Percentiles rank a stretch among this genome's conserved stretches.
These are phyloP conservation scores for Rhodocollybia butyracea DNA, from an alignment of 768 basidiomycete species.

Conservation along the genomic window DNA sequence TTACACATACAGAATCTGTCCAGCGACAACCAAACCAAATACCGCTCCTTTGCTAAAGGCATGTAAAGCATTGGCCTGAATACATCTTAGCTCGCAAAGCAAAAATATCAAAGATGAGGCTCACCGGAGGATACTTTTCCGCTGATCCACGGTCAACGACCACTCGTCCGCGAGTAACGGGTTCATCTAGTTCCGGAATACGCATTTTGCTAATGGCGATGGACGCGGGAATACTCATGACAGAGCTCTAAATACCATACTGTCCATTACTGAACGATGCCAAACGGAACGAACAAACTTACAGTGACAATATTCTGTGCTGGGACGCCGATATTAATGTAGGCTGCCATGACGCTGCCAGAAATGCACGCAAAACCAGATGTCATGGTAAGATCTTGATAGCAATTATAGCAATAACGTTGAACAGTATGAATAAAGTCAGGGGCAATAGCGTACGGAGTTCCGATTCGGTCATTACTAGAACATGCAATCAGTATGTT, in stretches of 20 bases:
- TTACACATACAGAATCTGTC: background rate
- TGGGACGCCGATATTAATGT: slow-evolving; percentile 76
- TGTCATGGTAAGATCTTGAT: slow-evolving; percentile 80
- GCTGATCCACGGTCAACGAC: slow-evolving; percentile 65
- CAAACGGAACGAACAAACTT: too few relatives aligned
- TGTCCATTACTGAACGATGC: too few relatives aligned
- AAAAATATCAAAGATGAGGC: slow-evolving; percentile 14
- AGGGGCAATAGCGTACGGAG: slow-evolving; percentile 5
- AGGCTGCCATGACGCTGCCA: slow-evolving; percentile 84
- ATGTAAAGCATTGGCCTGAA: slow-evolving; percentile 74
- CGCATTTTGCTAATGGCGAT: slow-evolving; percentile 91
- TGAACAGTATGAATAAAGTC: background rate
- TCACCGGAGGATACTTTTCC: slow-evolving; percentile 49
- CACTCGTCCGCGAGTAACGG: slow-evolving; percentile 79
- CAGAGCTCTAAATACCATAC: too few relatives aligned
- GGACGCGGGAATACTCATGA: slow-evolving; percentile 95
- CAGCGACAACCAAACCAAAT: slow-evolving; percentile 71
- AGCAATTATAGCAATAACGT: too few relatives aligned
- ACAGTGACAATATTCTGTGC: slow-evolving; percentile 77
- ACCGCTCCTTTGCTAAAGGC: slow-evolving; percentile 85
- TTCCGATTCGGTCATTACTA: slow-evolving; percentile 11
- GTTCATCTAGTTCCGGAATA: slow-evolving; percentile 79
- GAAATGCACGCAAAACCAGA: slow-evolving; percentile 94
- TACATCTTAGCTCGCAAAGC: too few relatives aligned
- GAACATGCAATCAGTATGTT: background rate